Base-by-base conservation (phyloP, 805 yeast species). In the Barnettozyma botsteinii region DNA sequence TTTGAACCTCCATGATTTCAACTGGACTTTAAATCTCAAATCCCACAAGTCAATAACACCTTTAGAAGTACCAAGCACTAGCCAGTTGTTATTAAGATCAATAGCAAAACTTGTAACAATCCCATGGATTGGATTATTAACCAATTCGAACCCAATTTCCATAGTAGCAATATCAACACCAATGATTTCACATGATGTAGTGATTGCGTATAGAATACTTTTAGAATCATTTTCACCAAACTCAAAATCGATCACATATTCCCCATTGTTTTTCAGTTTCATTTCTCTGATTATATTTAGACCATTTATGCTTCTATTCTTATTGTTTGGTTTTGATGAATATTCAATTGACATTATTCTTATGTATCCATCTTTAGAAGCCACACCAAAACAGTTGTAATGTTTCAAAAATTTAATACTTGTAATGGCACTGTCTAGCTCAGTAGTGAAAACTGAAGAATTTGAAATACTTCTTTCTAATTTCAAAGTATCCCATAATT, bases 31-130 rank as follows among this genome's bases (percentile, higher is more conserved):
- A 56, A 87, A 85, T 39, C 94, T 65, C 26, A 85, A 48, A 57
- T 88, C 96, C 95, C 96, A 88, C 13, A 91, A 60, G 47, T 78
- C 79, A 23, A 93, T 55, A 1, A 81, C 64, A 1, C 97, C 97
- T 29, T 72, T 73, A 0, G 74, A 64, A 0, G 96, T 85, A 0
- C 96, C 97, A 2, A 82, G 55, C 8, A 85, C 57, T 1, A 85
- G 56, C 86, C 96, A 86, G 5, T 72, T 63, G 20, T 66, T 61
- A 13, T 67, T 62, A 0, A 62, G 58, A 39, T 81, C 83, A 18
- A 83, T 60, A 1, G 75, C 68, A 51, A 87, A 75, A 14, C 81
- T 62, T 0, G 79, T 72, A 0, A 81, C 73, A 2, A 75, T 61
- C 0, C 98, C 98, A 61, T 79, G 81, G 2, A 70, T 61, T 1